phyloP scores from a whole-genome alignment of 129 eudicot species.

The Artemisia annua region DNA sequence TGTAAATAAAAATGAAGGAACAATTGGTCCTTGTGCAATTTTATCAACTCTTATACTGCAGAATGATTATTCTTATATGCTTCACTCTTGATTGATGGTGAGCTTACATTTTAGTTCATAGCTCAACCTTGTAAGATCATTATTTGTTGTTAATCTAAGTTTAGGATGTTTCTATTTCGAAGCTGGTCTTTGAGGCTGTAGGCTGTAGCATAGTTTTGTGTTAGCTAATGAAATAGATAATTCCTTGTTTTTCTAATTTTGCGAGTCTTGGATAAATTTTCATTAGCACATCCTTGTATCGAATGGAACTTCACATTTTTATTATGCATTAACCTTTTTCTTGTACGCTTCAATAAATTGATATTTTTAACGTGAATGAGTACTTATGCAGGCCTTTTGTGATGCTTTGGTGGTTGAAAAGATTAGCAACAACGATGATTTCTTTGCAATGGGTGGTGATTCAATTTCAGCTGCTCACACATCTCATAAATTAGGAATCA shows the following conservation, averaged over 20 bases:
- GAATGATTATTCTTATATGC: too few species aligned
- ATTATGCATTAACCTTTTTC: not conserved
- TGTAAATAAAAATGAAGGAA: too few species aligned
- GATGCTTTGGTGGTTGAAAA: conserved; percentile 57
- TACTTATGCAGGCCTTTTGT: conserved; percentile 61
- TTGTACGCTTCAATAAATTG: not conserved
- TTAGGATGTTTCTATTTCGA: not conserved
- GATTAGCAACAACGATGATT: conserved; percentile 53
- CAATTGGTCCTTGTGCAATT: too few species aligned
- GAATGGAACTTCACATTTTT: not conserved
- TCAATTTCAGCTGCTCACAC: conserved; percentile 83
- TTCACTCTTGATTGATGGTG: too few species aligned
- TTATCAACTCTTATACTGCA: too few species aligned
- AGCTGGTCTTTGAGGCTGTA: not conserved
- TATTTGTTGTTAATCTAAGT: not conserved
- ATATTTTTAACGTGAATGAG: not conserved
- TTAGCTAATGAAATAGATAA: not conserved
- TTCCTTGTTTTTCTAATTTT: too few species aligned
- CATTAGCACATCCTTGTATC: not conserved
- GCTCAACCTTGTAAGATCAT: conserved; percentile 5
- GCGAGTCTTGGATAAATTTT: too few species aligned
- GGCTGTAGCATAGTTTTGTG: not conserved
- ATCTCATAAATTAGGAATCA: conserved; percentile 71
- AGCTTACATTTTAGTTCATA: not conserved
- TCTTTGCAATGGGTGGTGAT: conserved; percentile 84